phyloP scores from a whole-genome alignment of 2,329 filamentous ascomycete species.

The Cyanodermella asteris region DNA sequence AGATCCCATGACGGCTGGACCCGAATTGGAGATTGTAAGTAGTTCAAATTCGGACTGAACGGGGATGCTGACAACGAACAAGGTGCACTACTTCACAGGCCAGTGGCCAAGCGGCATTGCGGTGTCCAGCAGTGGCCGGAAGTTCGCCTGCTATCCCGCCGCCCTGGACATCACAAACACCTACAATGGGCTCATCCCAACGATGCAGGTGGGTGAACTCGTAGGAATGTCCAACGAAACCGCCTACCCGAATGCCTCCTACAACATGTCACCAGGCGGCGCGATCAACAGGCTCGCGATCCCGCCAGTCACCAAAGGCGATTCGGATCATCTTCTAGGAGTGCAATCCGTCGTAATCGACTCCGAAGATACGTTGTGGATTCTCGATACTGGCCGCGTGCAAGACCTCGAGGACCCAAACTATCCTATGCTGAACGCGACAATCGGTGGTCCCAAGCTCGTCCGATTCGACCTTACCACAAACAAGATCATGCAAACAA shows the following conservation, averaged over 20 bases:
- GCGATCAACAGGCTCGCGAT: conserved; percentile 28
- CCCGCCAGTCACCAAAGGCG: conserved; percentile 12
- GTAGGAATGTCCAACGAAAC: conserved; percentile 20
- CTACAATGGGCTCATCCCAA: too few species aligned
- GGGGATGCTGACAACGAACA: too few species aligned
- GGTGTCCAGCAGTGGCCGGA: conserved; percentile 27
- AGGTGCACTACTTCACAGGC: too few species aligned
- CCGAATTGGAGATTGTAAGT: too few species aligned
- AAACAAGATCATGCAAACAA: conserved; percentile 26
- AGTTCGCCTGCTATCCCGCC: conserved; percentile 30
- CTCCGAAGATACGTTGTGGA: conserved; percentile 27
- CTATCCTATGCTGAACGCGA: conserved; percentile 22
- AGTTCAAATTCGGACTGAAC: too few species aligned
- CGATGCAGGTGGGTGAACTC: conserved; percentile 27
- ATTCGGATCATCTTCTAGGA: conserved; percentile 6
- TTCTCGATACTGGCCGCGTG: conserved; percentile 28
- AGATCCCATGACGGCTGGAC: too few species aligned
- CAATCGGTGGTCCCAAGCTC: conserved; percentile 28
- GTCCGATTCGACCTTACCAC: conserved; percentile 24
- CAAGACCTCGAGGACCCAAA: conserved; percentile 19
- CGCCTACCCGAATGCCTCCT: conserved; percentile 20
- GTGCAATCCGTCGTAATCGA: conserved; percentile 32
- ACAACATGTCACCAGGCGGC: conserved; percentile 28
- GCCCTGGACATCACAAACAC: conserved; percentile 27
- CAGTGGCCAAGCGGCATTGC: too few species aligned